Evolutionary conservation across 2,329 filamentous ascomycete species (phyloP).

Genomic region (Graphilbum ipis-grandicollis): DNA sequence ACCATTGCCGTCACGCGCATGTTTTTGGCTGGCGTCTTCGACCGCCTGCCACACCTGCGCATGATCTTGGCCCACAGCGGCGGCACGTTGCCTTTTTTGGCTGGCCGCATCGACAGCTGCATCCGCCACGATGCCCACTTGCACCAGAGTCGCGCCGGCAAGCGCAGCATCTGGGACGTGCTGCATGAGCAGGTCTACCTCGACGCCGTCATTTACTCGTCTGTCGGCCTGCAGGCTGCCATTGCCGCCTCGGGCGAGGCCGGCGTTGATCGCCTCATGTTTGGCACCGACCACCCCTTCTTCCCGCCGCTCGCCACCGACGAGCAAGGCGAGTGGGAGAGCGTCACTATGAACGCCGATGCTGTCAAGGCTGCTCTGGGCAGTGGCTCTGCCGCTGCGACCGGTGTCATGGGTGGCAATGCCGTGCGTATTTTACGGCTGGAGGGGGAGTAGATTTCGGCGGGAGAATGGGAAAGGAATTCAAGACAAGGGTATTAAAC

Average conservation of each 20-base stretch:
- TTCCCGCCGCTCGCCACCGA: conserved; percentile 51
- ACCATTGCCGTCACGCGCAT: conserved; percentile 80
- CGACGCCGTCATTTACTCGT: conserved; percentile 72
- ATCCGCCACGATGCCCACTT: conserved; percentile 68
- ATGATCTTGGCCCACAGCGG: conserved; percentile 79
- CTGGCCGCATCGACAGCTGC: conserved; percentile 76
- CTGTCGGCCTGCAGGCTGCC: conserved; percentile 54
- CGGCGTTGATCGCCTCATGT: conserved; percentile 53
- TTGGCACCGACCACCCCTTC: conserved; percentile 72
- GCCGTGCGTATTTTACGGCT: conserved; percentile 9
- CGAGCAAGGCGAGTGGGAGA: conserved; percentile 49
- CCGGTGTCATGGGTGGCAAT: conserved; percentile 10
- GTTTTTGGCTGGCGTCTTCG: conserved; percentile 75
- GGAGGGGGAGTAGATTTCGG: conserved; percentile 1
- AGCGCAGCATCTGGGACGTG: conserved; percentile 37
- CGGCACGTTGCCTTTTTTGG: conserved; percentile 75
- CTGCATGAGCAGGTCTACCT: conserved; percentile 64
- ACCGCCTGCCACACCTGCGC: conserved; percentile 48
- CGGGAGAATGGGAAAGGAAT: too few relatives aligned
- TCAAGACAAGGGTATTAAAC: too few relatives aligned
- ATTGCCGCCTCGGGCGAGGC: conserved; percentile 46
- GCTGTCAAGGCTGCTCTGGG: conserved; percentile 19
- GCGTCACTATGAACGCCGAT: conserved; percentile 37
- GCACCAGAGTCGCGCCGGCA: conserved; percentile 31
- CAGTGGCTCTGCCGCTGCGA: conserved; percentile 4